Evolutionary conservation across 2,329 filamentous ascomycete genomes (phyloP).

Genomic region (Diaporthe citrichinensis): DNA sequence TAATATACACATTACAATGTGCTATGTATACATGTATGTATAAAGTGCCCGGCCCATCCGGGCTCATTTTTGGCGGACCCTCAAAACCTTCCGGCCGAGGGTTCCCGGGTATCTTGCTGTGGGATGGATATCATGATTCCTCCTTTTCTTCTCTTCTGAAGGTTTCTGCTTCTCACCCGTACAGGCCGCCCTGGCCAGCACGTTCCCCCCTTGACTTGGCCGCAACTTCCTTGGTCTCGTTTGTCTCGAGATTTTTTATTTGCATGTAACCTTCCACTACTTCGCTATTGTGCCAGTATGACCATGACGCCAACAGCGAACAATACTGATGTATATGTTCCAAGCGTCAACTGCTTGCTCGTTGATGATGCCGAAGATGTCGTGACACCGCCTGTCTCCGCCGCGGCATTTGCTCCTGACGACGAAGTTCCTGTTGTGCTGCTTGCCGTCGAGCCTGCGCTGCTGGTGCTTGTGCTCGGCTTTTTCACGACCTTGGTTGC

Average conservation of each 20-base stretch:
- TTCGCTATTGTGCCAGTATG: constrained; percentile 43
- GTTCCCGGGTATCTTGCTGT: constrained; percentile 38
- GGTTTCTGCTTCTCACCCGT: not conserved
- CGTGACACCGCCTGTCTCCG: constrained; percentile 44
- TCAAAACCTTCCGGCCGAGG: constrained; percentile 34
- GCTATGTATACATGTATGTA: constrained; percentile 38
- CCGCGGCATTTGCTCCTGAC: constrained; percentile 43
- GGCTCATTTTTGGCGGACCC: not conserved
- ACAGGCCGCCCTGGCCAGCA: not conserved
- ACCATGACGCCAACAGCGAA: constrained; percentile 46
- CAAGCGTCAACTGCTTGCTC: constrained; percentile 45
- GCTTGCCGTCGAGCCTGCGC: constrained; percentile 16
- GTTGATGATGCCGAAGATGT: constrained; percentile 47
- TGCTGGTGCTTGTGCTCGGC: constrained; percentile 31
- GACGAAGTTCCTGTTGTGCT: constrained; percentile 31
- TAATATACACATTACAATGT: constrained; percentile 41
- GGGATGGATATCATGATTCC: constrained; percentile 35
- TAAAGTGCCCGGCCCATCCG: constrained; percentile 4
- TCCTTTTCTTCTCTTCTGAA: constrained; percentile 6
- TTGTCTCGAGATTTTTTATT: not conserved
- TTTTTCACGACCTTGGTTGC: constrained; percentile 51
- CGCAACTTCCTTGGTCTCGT: not conserved
- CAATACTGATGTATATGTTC: constrained; percentile 43
- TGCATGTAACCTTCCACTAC: not conserved
- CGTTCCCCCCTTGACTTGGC: not conserved